Base-by-base conservation (phyloP, 179 eudicot species). In the Corrigiola litoralis region DNA sequence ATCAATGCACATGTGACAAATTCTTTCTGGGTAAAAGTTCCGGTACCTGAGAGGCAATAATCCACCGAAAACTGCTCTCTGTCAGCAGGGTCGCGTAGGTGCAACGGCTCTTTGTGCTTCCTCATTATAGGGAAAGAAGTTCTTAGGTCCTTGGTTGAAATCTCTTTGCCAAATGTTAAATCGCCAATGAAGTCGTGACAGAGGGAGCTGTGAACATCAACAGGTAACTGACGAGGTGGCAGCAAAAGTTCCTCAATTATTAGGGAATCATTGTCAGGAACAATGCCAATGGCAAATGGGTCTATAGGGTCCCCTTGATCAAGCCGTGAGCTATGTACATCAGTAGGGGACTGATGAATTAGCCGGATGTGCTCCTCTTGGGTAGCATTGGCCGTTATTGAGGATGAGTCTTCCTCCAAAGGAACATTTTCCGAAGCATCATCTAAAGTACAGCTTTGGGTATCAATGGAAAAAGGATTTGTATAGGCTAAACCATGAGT, bases 261-360 rank as follows among this genome's bases (percentile, higher is more conserved):
- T 20, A 66, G 52, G 48, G 27, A 32, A 27, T 37, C 56, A 2
- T 60, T 48, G 14, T 40, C 38, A 58, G 75, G 38, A 44, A 31
- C 11, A 46, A 34, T 3, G 7, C n/a, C 0, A 17, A 50, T 24
- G 47, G 50, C 4, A 58, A 37, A 14, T 31, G 64, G 48, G 5
- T 52, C 20, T 24, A 27, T 17, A 6, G 53, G 10, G 29, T 68
- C 68, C 24, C 23, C 68, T 34, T 21, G 48, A 17, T 47, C 13
- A 38, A 28, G 58, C 32, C n/a, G 36, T 52, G 42, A 71, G 51
- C 54, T 56, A 45, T 21, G 20, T 24, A 46, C 63, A 57, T 64
- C 50, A 54, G 50, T 34, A 36, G 56, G 56, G 6, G 54, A 54
- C 58, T 62, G 68, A 60, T 69, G 41, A 37, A 63, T 1, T 18